Base-by-base conservation (phyloP, 768 basidiomycete species). In the Russula vinacea region DNA sequence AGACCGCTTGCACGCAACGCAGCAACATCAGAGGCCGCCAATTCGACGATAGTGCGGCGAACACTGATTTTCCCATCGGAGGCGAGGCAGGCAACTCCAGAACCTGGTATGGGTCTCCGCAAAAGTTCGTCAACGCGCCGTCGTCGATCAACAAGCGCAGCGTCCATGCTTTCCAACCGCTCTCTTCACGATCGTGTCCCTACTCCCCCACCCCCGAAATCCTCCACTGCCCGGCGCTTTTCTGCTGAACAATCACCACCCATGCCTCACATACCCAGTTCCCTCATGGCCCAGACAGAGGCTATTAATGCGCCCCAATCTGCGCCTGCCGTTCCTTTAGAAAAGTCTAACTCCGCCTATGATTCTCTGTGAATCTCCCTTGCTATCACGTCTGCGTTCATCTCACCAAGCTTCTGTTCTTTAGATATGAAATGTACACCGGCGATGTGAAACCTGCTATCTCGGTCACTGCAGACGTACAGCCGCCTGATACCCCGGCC, bases 51-150 rank as follows among this genome's bases (percentile, higher is more conserved):
- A 63, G 81, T 93, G 57, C 83, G 92, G 71, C 80, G 92, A 70
- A 94, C 92, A 1, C 81, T 93, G 69, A 87, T 92, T 69, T 84
- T 86, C 70, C 86, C 90, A 54, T 87, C 87, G 61, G 89, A 91
- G 69, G 76, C 81, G 54, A 80, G 78, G 68, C 76, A 79, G 44
- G 81, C 87, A 24, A 79, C 81, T 51, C 74, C 82, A 42, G 87
- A 92, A 66, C 69, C 85, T 70, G 78, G 55, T 14, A 16, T 54
- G 9, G 50, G 40, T 39, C 60, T 68, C 39, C 66, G 66, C n/a
- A 67, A 67, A 26, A 68, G 62, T 37, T 62, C 67, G 32, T 82
- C 87, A 39, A 74, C 73, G 29, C 76, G 77, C 22, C 83, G 83
- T 55, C 84, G 86, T 51, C 84, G 86, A 45, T 81, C 88, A 59